Base-by-base conservation (phyloP, 768 basidiomycete genomes). In the Crassisporium funariophilum region DNA sequence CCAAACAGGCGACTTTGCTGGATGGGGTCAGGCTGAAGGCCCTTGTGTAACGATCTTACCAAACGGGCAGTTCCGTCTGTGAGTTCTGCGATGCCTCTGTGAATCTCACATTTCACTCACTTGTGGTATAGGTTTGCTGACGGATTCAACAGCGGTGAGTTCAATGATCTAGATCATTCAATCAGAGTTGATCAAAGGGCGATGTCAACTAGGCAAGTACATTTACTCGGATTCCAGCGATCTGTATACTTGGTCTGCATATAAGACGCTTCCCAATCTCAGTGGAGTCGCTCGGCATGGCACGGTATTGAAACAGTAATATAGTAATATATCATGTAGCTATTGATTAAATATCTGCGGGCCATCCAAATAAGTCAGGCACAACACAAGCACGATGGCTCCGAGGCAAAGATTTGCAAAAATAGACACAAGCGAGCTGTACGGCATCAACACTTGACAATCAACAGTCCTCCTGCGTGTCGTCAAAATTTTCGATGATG, bases 171-270 rank as follows among this genome's bases (percentile, higher is more conserved):
- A n/a, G n/a, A n/a, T n/a, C n/a, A n/a, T n/a, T n/a, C n/a, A n/a
- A n/a, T n/a, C n/a, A n/a, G n/a, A n/a, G n/a, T n/a, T n/a, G n/a
- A n/a, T n/a, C n/a, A n/a, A n/a, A n/a, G n/a, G n/a, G n/a, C n/a
- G n/a, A n/a, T n/a, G n/a, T n/a, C n/a, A n/a, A n/a, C n/a, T 9
- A 54, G 66, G 67, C 3, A 68, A 67, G 53, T 68, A 68, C 49
- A 67, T 68, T 35, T 66, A 67, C 41, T 64, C 66, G 10, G 67
- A 69, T 41, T 69, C 67, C 2, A 63, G 58, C 29, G 67, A 69
- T 43, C 46, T 68, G 20, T 63, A 57, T 43, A 65, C 27, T 33
- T 69, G 66, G 67, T 63, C 64, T 6, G 61, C 60, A 12, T 64
- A 56, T 22, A 45, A 62, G 47, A 62, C 56, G 9, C 33, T 67